These are phyloP conservation scores for Vitellaria paradoxa DNA, from an alignment of 179 eudicot species.

Conservation along the genomic window DNA sequence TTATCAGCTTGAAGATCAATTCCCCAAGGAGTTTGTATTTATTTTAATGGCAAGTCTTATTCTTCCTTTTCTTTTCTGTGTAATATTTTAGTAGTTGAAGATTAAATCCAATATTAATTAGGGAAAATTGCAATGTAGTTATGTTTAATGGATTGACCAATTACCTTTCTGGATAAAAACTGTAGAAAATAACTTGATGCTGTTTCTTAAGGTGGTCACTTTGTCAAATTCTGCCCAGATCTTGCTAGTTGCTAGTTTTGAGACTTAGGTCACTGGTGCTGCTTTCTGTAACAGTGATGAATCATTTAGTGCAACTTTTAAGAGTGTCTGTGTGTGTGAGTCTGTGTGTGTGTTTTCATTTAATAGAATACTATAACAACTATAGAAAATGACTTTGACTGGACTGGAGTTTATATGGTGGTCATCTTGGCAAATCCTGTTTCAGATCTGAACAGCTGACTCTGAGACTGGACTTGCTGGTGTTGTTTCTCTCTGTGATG, in stretches of 20 bases:
- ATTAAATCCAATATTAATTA: background rate
- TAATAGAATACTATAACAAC: background rate
- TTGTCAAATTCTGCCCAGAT: background rate
- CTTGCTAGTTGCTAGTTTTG: background rate
- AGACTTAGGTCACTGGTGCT: background rate
- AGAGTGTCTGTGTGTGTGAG: too few relatives aligned
- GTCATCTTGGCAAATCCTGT: constrained; percentile 5
- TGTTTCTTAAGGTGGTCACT: background rate
- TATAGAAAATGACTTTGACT: background rate
- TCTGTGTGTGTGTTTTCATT: too few relatives aligned
- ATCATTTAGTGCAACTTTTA: too few relatives aligned
- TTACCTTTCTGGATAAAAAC: background rate
- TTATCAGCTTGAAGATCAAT: constrained; percentile 99
- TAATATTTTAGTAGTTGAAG: background rate
- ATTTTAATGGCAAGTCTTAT: constrained; percentile 69
- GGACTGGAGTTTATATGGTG: background rate
- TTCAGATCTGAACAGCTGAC: background rate
- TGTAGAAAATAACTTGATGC: background rate
- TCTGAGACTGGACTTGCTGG: background rate
- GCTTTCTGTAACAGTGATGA: background rate
- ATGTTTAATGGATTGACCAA: background rate
- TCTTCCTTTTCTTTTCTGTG: background rate
- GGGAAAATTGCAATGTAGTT: background rate
- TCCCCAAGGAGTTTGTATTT: constrained; percentile 91
- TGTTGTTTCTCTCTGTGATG: background rate